A percentile compares a stretch with the other conserved stretches of the same genome.
phyloP scores from a whole-genome alignment of 2,329 filamentous ascomycete species.

The Beauveria sp. region DNA sequence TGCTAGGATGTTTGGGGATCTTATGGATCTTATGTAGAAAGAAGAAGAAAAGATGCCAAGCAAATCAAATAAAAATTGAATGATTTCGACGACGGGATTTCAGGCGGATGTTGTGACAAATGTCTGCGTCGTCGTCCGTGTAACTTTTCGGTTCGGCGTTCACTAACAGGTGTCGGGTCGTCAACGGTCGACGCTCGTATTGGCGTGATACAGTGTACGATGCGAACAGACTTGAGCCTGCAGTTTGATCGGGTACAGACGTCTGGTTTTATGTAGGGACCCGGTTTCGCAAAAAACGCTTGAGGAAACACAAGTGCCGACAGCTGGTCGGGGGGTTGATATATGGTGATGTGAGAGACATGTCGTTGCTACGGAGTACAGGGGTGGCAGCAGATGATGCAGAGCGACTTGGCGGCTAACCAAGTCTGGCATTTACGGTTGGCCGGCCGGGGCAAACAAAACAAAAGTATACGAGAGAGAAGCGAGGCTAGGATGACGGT shows the following conservation, averaged over 20 bases:
- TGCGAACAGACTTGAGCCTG: background rate
- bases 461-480: background rate
- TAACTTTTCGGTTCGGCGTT: background rate
- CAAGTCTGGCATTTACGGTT: background rate
- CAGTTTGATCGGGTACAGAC: background rate
- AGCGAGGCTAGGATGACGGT: background rate
- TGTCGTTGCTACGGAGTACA: background rate
- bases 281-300: background rate
- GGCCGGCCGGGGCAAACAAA: background rate
- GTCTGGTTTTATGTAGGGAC: background rate
- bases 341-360: background rate
- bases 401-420: background rate
- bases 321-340: background rate
- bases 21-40: too few species aligned
- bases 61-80: background rate
- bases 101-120: background rate
- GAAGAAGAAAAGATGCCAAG: background rate
- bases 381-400: background rate
- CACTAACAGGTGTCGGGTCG: background rate
- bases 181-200: background rate
- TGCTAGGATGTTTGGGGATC: background rate
- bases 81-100: background rate
- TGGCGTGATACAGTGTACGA: background rate
- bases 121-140: background rate
- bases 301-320: background rate